These are phyloP conservation scores for Rhizophagus sp. DNA, from an alignment of 192 early-diverging fungal species.

Conservation along the genomic window DNA sequence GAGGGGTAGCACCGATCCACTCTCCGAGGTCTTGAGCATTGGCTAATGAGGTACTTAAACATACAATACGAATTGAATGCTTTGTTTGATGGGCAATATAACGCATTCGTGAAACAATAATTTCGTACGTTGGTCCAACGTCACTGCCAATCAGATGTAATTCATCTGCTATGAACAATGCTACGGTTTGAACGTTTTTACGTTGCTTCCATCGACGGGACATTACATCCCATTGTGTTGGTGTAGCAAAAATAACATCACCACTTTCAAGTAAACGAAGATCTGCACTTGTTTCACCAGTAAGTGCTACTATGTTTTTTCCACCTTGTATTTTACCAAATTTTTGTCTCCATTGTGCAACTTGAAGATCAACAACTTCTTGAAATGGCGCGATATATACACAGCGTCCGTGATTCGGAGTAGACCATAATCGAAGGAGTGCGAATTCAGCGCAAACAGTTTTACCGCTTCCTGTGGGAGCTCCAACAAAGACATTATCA, in stretches of 20 bases:
- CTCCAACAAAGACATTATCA: constrained; percentile 90
- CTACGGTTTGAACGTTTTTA: constrained; percentile 87
- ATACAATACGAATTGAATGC: constrained; percentile 87
- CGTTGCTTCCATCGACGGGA: constrained; percentile 95
- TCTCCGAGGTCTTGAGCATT: constrained; percentile 98
- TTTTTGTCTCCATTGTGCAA: constrained; percentile 79
- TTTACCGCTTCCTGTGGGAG: constrained; percentile 93
- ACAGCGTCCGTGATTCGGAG: constrained; percentile 61
- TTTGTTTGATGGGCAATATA: constrained; percentile 83
- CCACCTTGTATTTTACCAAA: constrained; percentile 83
- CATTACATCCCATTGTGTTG: constrained; percentile 91
- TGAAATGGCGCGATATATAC: constrained; percentile 93
- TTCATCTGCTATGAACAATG: constrained; percentile 91
- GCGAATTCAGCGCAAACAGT: constrained; percentile 96
- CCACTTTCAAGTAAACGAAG: constrained; percentile 86
- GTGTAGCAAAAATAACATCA: constrained; percentile 91
- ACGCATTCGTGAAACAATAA: constrained; percentile 92
- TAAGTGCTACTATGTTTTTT: constrained; percentile 84
- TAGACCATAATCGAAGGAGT: constrained; percentile 82
- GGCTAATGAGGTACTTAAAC: constrained; percentile 84
- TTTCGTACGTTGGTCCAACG: constrained; percentile 88
- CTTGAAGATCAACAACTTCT: constrained; percentile 75
- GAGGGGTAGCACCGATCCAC: constrained; percentile 87
- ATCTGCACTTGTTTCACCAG: constrained; percentile 89
- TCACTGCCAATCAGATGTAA: constrained; percentile 92